Conservation (phyloP, 2,329 filamentous ascomycete genomes). For the Paraphoma sp. region DNA sequence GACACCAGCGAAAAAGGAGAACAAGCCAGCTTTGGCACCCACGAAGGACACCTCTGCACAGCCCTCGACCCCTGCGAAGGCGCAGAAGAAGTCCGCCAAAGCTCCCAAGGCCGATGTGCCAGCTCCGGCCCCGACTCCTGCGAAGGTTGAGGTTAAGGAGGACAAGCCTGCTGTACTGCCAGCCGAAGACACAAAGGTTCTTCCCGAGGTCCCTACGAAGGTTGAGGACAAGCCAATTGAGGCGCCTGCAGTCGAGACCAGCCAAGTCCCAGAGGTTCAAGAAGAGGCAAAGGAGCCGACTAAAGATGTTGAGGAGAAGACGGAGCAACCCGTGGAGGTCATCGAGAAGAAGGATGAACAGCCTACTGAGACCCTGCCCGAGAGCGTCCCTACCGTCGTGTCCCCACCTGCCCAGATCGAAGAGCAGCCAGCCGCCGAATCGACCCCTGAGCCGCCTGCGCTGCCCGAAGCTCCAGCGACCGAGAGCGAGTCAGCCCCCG, state of each 20-base stretch:
- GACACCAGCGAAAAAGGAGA: neutral
- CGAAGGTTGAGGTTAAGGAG: neutral
- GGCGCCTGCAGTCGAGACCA: neutral
- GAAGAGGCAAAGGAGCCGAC: neutral
- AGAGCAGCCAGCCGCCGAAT: conserved; percentile 1
- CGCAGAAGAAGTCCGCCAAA: conserved; percentile 3
- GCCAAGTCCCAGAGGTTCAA: neutral
- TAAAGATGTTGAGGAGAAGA: neutral
- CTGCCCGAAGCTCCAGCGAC: neutral
- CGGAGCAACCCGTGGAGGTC: neutral
- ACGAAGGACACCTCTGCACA: neutral
- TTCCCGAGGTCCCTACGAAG: neutral
- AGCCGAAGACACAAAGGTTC: neutral
- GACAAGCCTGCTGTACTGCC: neutral
- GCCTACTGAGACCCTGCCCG: neutral
- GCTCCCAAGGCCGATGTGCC: neutral
- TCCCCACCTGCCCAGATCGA: conserved; percentile 2
- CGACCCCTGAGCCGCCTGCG: neutral
- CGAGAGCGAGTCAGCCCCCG: neutral
- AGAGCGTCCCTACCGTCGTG: too few species aligned
- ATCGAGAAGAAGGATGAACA: neutral
- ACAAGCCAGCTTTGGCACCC: neutral
- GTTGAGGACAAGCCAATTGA: conserved; percentile 2
- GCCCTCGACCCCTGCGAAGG: neutral
- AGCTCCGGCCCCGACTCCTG: neutral